phyloP scores from a whole-genome alignment of 169 alveolate species.

The Eimeria zaria region DNA sequence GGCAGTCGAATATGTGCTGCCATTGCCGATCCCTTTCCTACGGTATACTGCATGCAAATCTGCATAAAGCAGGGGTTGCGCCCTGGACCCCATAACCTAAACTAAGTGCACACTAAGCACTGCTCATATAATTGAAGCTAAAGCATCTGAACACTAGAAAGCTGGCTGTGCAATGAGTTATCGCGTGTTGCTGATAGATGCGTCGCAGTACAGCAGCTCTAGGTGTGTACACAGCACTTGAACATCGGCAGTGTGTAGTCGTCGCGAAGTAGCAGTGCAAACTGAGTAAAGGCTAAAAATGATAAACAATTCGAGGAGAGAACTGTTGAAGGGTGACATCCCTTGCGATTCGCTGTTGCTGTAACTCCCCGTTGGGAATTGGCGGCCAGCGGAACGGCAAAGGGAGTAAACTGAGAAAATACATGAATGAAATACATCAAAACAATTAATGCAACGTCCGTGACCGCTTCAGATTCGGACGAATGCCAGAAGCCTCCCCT shows the following conservation, averaged over 20 bases:
- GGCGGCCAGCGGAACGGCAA: neutral
- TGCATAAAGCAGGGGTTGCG: neutral
- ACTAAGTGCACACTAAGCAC: neutral
- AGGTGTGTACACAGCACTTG: neutral
- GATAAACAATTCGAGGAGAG: neutral
- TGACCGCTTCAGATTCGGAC: slow-evolving; percentile 80
- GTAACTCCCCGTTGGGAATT: neutral
- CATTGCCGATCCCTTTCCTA: neutral
- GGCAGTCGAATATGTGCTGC: neutral
- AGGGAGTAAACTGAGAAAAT: neutral
- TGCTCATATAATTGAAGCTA: neutral
- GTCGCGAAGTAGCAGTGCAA: neutral
- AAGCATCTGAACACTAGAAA: neutral
- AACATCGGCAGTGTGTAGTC: neutral
- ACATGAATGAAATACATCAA: neutral
- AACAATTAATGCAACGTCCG: slow-evolving; percentile 13
- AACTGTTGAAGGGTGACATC: neutral
- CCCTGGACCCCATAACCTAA: neutral
- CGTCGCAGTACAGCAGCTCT: neutral
- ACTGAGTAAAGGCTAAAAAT: neutral
- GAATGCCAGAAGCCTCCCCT: slow-evolving; percentile 77
- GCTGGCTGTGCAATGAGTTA: neutral
- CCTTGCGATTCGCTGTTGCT: neutral
- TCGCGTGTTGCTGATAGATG: neutral
- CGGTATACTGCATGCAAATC: neutral